A percentile compares a stretch with the other conserved stretches of the same genome.
Evolutionary conservation across 768 basidiomycete genomes (phyloP).

Genomic region (Tephrocybe sp.): DNA sequence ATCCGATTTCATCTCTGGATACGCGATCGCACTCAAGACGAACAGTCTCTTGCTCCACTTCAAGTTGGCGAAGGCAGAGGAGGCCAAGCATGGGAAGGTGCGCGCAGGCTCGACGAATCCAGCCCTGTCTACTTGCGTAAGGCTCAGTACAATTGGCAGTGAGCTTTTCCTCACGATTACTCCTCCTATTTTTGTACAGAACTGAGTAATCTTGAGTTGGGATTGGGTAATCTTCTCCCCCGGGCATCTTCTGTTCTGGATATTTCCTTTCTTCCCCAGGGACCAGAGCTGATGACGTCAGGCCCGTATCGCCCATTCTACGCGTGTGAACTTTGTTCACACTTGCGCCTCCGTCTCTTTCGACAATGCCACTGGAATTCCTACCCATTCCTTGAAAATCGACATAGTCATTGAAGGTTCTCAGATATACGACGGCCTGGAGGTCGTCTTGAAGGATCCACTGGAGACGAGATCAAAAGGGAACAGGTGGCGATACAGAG

Average conservation of each 20-base stretch:
- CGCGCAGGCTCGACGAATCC: slow-evolving; percentile 61
- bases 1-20: slow-evolving; percentile 21
- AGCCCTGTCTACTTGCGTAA: slow-evolving; percentile 85
- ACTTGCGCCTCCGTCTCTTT: slow-evolving; percentile 52
- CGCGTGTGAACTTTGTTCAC: slow-evolving; percentile 59
- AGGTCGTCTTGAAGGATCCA: slow-evolving; percentile 29
- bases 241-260: neutral
- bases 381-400: slow-evolving; percentile 36
- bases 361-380: slow-evolving; percentile 31
- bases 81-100: slow-evolving; percentile 47
- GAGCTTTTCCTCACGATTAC: slow-evolving; percentile 23
- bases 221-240: slow-evolving; percentile 59
- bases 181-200: too few species aligned
- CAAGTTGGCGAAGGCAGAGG: slow-evolving; percentile 51
- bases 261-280: slow-evolving; percentile 35
- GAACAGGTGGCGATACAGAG: slow-evolving; percentile 14
- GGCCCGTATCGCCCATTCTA: slow-evolving; percentile 77
- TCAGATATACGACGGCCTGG: slow-evolving; percentile 11
- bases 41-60: slow-evolving; percentile 57
- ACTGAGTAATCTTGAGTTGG: slow-evolving; percentile 51
- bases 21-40: slow-evolving; percentile 20
- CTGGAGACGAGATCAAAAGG: slow-evolving; percentile 31
- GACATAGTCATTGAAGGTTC: slow-evolving; percentile 40
- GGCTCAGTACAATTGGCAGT: slow-evolving; percentile 79
- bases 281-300: slow-evolving; percentile 78